Percentiles rank a stretch among this genome's conserved stretches.
These are phyloP conservation scores for Fusarium praegraminearum DNA, from an alignment of 2,329 filamentous ascomycete genomes.

Conservation along the genomic window DNA sequence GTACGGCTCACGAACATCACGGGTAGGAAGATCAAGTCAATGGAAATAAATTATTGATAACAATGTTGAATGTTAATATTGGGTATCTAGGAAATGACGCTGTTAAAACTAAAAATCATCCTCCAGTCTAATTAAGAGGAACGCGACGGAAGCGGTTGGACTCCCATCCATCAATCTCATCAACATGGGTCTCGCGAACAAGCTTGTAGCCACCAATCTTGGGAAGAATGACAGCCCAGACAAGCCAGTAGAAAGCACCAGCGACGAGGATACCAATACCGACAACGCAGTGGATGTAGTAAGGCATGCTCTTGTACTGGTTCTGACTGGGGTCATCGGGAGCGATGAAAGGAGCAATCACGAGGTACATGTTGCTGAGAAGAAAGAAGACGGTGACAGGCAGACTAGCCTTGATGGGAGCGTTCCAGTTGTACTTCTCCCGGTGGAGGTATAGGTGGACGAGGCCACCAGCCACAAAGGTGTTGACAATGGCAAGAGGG, in stretches of 20 bases:
- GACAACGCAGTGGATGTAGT: slow-evolving; percentile 69
- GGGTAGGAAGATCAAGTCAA: neutral
- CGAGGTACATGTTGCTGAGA: slow-evolving; percentile 70
- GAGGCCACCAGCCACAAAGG: slow-evolving; percentile 65
- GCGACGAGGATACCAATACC: slow-evolving; percentile 65
- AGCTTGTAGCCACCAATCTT: slow-evolving; percentile 67
- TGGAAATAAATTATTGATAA: neutral
- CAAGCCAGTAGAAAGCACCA: slow-evolving; percentile 67
- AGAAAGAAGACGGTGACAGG: slow-evolving; percentile 70
- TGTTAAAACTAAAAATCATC: slow-evolving; percentile 8
- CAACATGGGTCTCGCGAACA: slow-evolving; percentile 64
- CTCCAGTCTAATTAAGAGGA: slow-evolving; percentile 46
- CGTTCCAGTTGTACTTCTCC: slow-evolving; percentile 62
- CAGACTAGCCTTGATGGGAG: slow-evolving; percentile 66
- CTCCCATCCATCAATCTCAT: slow-evolving; percentile 73
- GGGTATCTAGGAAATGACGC: slow-evolving; percentile 28
- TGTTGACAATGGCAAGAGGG: slow-evolving; percentile 69
- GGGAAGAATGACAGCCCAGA: slow-evolving; percentile 67
- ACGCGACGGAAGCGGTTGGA: slow-evolving; percentile 64
- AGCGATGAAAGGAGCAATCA: slow-evolving; percentile 69
- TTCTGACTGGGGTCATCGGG: slow-evolving; percentile 61
- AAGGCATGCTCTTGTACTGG: slow-evolving; percentile 66
- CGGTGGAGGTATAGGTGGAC: slow-evolving; percentile 66
- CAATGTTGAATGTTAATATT: slow-evolving; percentile 21
- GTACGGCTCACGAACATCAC: neutral